Conservation (phyloP, 805 yeast genomes). For the Wickerhamiella azyma region DNA sequence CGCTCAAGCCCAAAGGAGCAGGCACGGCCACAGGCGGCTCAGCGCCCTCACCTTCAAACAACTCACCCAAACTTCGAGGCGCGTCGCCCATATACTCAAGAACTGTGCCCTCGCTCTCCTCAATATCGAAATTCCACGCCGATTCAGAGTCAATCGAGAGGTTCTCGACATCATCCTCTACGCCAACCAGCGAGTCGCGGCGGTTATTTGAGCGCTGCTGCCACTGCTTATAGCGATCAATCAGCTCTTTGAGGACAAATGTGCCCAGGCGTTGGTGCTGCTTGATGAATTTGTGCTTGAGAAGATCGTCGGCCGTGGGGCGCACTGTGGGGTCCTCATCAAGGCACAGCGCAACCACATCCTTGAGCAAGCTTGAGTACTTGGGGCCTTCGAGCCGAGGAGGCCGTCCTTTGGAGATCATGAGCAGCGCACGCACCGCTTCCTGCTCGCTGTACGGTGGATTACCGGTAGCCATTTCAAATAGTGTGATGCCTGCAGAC, state of each 20-base stretch:
- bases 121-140: constrained; percentile 22
- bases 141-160: constrained; percentile 14
- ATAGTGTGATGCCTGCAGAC: constrained; percentile 91
- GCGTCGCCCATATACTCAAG: constrained; percentile 31
- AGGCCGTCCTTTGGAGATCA: constrained; percentile 86
- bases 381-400: constrained; percentile 87
- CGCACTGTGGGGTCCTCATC: constrained; percentile 90
- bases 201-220: constrained; percentile 41
- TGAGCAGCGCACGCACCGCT: constrained; percentile 85
- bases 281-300: constrained; percentile 60
- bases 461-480: constrained; percentile 90
- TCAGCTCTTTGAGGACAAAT: constrained; percentile 51
- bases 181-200: constrained; percentile 26
- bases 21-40: constrained; percentile 10
- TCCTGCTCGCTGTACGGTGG: constrained; percentile 97
- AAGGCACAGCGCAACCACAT: constrained; percentile 76
- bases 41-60: constrained; percentile 41
- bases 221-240: constrained; percentile 39
- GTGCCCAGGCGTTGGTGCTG: constrained; percentile 49
- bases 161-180: constrained; percentile 21
- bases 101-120: background rate
- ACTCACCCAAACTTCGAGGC: constrained; percentile 56
- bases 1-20: background rate
- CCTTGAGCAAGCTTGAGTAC: constrained; percentile 63
- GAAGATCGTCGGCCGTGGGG: constrained; percentile 71